A percentile compares a stretch with the other conserved stretches of the same genome.
phyloP scores from a whole-genome alignment of 257 asterid species.

The Perilla frutescens region DNA sequence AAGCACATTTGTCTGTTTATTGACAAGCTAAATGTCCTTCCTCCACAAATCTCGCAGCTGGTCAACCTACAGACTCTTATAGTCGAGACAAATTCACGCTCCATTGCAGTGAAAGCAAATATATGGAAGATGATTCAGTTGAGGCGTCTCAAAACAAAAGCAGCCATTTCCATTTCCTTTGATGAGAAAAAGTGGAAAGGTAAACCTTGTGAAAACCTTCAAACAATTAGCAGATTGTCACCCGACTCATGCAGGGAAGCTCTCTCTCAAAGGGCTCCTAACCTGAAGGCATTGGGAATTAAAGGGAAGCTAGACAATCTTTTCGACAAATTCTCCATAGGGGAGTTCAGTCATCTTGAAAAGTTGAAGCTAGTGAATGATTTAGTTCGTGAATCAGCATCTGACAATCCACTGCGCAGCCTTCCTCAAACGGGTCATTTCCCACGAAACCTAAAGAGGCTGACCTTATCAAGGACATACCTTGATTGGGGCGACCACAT shows the following conservation, averaged over 20 bases:
- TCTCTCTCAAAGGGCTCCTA: neutral
- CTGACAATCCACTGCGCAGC: neutral
- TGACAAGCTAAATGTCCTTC: neutral
- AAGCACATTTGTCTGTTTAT: neutral
- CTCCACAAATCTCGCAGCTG: neutral
- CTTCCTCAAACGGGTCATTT: neutral
- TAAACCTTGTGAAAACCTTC: neutral
- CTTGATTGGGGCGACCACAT: neutral
- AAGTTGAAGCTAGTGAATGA: neutral
- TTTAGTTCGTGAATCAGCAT: neutral
- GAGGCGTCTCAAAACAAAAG: conserved; percentile 4
- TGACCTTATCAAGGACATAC: neutral
- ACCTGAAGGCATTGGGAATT: neutral
- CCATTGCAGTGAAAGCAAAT: too few relatives aligned
- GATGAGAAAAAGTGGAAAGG: neutral
- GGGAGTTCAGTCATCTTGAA: neutral
- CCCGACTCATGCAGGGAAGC: neutral
- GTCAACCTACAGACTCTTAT: neutral
- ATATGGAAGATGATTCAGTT: too few relatives aligned
- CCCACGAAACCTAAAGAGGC: neutral
- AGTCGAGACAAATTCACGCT: neutral
- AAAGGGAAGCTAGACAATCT: neutral
- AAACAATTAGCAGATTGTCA: conserved; percentile 12
- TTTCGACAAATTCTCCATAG: neutral
- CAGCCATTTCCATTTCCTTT: neutral